Percentiles rank a stretch among this genome's conserved stretches.
phyloP scores from a whole-genome alignment of 768 basidiomycete species.

The Termitomyces sp. region DNA sequence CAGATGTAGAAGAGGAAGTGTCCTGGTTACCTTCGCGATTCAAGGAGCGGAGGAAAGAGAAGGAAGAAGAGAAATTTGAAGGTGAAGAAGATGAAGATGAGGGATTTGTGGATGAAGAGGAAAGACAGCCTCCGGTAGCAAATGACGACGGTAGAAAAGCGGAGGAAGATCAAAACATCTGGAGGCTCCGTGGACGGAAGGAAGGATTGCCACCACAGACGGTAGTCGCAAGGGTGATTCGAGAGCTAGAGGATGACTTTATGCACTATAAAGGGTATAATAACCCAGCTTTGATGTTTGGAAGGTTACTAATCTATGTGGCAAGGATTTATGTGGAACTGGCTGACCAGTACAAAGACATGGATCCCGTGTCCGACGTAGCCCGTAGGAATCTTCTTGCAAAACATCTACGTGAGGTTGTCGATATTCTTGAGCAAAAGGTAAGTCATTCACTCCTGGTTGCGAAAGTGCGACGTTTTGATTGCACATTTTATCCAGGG shows the following conservation, averaged over 20 bases:
- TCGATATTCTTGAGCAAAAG: constrained; percentile 90
- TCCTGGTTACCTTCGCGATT: constrained; percentile 21
- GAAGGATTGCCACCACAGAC: constrained; percentile 78
- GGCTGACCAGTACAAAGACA: constrained; percentile 87
- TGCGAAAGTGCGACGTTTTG: background rate
- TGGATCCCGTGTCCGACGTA: constrained; percentile 81
- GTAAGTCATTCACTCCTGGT: constrained; percentile 29
- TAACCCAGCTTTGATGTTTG: constrained; percentile 1
- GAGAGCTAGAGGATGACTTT: constrained; percentile 94
- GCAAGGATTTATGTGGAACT: constrained; percentile 83
- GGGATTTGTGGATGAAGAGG: constrained; percentile 37
- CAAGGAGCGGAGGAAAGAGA: constrained; percentile 5
- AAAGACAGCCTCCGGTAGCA: constrained; percentile 5
- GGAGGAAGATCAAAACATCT: constrained; percentile 23
- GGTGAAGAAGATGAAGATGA: constrained; percentile 36
- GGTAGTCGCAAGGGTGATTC: constrained; percentile 72
- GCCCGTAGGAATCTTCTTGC: constrained; percentile 83
- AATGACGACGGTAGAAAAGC: constrained; percentile 25
- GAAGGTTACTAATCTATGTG: constrained; percentile 3
- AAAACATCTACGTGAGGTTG: constrained; percentile 84
- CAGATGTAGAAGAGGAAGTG: background rate
- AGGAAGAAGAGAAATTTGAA: constrained; percentile 3
- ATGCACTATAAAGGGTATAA: constrained; percentile 88
- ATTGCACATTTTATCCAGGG: constrained; percentile 45
- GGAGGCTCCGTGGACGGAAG: constrained; percentile 25